A percentile compares a stretch with the other conserved stretches of the same genome.
Conservation (phyloP, 768 basidiomycete species). For the Lentinula guzmanii region DNA sequence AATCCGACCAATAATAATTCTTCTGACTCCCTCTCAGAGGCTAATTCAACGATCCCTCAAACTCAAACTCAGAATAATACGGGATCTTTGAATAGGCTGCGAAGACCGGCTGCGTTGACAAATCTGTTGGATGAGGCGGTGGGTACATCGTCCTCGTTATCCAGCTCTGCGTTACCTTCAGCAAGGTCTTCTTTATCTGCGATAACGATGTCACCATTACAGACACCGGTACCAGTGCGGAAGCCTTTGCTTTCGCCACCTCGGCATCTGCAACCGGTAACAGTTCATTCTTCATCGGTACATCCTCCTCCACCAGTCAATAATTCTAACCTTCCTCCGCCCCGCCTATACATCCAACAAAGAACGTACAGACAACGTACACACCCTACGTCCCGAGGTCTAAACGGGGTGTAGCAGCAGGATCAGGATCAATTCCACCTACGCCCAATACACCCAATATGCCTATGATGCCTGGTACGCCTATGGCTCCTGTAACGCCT, state of each 20-base stretch:
- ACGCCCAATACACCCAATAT: slow-evolving; percentile 12
- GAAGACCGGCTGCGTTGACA: slow-evolving; percentile 7
- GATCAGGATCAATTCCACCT: slow-evolving; percentile 24
- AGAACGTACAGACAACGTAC: slow-evolving; percentile 60
- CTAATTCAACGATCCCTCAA: too few relatives aligned
- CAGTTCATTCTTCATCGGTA: too few relatives aligned
- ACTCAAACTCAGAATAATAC: background rate
- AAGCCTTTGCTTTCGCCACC: slow-evolving; percentile 11
- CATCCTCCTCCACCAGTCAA: too few relatives aligned
- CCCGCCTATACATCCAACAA: slow-evolving; percentile 16
- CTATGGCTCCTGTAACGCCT: background rate
- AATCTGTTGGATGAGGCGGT: slow-evolving; percentile 6
- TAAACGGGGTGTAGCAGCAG: slow-evolving; percentile 25
- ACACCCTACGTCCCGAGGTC: slow-evolving; percentile 78
- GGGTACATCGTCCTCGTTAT: slow-evolving; percentile 22
- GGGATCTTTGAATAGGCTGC: slow-evolving; percentile 17
- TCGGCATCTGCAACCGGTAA: slow-evolving; percentile 11
- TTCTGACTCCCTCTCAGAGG: too few relatives aligned
- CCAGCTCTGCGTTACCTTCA: slow-evolving; percentile 15
- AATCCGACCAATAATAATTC: too few relatives aligned
- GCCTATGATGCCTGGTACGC: background rate
- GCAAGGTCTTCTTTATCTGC: slow-evolving; percentile 12
- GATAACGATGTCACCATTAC: slow-evolving; percentile 13
- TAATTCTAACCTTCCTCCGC: slow-evolving; percentile 22
- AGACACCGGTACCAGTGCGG: slow-evolving; percentile 18